These are phyloP conservation scores for Brassica incana DNA, from an alignment of 345 rosid genomes.

Conservation along the genomic window DNA sequence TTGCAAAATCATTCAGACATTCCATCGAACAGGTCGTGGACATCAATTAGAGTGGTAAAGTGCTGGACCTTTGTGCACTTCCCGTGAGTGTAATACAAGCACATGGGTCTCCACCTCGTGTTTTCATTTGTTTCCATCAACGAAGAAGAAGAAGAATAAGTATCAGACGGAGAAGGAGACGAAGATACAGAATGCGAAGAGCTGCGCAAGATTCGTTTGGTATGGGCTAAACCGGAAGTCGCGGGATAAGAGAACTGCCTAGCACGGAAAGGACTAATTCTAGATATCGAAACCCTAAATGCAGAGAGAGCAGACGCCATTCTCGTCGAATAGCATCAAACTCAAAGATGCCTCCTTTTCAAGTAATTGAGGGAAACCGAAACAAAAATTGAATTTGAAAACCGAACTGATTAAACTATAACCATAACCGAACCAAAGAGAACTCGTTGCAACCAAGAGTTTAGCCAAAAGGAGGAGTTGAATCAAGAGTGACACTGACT, in stretches of 20 bases:
- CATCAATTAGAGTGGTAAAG: slow-evolving; percentile 2
- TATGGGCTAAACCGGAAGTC: slow-evolving; percentile 22
- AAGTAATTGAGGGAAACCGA: background rate
- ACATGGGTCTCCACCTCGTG: slow-evolving; percentile 70
- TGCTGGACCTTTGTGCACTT: slow-evolving; percentile 66
- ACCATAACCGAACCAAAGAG: background rate
- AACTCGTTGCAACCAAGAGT: too few species aligned
- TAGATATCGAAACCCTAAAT: slow-evolving; percentile 34
- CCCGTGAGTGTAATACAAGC: slow-evolving; percentile 83
- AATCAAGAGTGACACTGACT: background rate
- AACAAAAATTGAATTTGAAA: background rate
- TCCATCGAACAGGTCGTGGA: slow-evolving; percentile 43
- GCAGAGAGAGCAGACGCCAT: slow-evolving; percentile 39
- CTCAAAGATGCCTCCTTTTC: background rate
- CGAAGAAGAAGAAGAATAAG: slow-evolving; percentile 26
- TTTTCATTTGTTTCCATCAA: slow-evolving; percentile 18
- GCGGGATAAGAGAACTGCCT: slow-evolving; percentile 22
- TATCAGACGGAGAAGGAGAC: slow-evolving; percentile 25
- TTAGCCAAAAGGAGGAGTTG: background rate
- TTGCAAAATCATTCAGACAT: slow-evolving; percentile 22
- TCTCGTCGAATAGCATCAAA: slow-evolving; percentile 9
- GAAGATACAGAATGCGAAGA: slow-evolving; percentile 35
- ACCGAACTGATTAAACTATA: background rate
- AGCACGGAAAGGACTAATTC: slow-evolving; percentile 26
- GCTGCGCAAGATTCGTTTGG: slow-evolving; percentile 22